Evolutionary conservation across 176 grass and related monocot species (phyloP).

Genomic region (maize (Zea mays)): Zm-B73-REFERENCE-NAM-5.0 NC_050099.1:163836501-163837000

Average conservation of each 20-base stretch:
- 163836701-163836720: constrained; percentile 54
- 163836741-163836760: constrained; percentile 44
- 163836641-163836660: constrained; percentile 16
- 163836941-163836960: not conserved
- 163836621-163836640: constrained; percentile 57
- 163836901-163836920: constrained; percentile 27
- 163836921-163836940: constrained; percentile 6
- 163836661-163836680: constrained; percentile 37
- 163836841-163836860: constrained; percentile 31
- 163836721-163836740: constrained; percentile 50
- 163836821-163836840: constrained; percentile 25
- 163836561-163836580: constrained; percentile 56
- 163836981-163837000: not conserved
- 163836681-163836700: constrained; percentile 55
- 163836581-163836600: constrained; percentile 57
- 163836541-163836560: constrained; percentile 78
- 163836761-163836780: not conserved
- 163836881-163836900: constrained; percentile 51
- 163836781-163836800: constrained; percentile 51
- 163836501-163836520: constrained; percentile 55
- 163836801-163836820: constrained; percentile 23
- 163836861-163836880: constrained; percentile 14
- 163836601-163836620: constrained; percentile 69
- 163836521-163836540: constrained; percentile 50
- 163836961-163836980: not conserved